Base-by-base conservation (phyloP, 129 eudicot genomes). In the Scalesia atractyloides region DNA sequence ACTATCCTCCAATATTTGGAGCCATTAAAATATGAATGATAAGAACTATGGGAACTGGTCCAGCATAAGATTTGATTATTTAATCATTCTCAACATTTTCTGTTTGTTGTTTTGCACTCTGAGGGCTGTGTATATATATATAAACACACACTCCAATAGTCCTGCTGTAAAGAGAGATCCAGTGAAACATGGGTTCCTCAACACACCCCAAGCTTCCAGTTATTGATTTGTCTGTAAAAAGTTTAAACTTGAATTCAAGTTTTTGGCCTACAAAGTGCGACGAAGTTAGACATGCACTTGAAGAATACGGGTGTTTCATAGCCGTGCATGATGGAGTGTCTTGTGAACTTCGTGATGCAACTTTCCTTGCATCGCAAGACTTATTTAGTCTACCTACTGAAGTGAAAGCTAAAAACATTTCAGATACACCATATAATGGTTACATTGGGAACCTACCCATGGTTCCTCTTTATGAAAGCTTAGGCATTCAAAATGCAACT, bases 271-370 rank as follows among this genome's bases (percentile, higher is more conserved):
- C 74, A 46, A 82, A 75, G 44, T 43, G 84, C 72, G 15, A 2
- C 1, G 66, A 47, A 16, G 84, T 82, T 62, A 71, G 57, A 3
- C 63, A 44, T 18, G 86, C 89, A 5, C 81, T 85, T 20, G 89
- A 85, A 75, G 74, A 71, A 6, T 75, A 81, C 53, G 85, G 89
- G 34, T 74, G 77, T 69, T 85, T 85, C 61, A 16, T 78, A 34
- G 89, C 82, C 51, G 13, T 56, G 3, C 78, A 66, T n/a, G 70
- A 78, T 36, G 72, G 81, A 0, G 36, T 74, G 66, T 52, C 82
- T 5, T 26, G 16, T 10, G 82, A 85, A 24, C 86, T 74, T 36
- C 78, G 69, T 16, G 53, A 79, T 10, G 82, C 79, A 11, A 39
- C 57, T 12, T 79, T 77, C 49, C 16, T 26, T 3, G 75, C 80